phyloP scores from a whole-genome alignment of 257 asterid genomes.

The Solanum raphanifolium region DNA sequence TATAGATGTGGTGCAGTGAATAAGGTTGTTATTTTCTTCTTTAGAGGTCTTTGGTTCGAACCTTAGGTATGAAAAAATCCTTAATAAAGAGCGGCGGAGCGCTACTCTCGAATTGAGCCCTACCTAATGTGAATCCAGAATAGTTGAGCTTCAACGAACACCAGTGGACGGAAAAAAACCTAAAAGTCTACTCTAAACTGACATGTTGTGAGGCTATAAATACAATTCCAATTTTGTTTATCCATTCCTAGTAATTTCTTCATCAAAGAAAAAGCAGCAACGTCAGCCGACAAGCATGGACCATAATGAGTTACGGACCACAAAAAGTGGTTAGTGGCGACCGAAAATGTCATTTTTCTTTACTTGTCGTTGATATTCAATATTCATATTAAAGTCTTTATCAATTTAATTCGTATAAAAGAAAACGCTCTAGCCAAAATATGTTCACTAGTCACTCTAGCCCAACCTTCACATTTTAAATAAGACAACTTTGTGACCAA shows the following conservation, averaged over 20 bases:
- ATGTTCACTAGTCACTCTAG: not conserved
- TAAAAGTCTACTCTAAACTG: not conserved
- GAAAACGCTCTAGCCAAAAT: not conserved
- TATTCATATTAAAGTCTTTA: not conserved
- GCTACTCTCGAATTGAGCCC: not conserved
- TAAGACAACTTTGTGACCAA: not conserved
- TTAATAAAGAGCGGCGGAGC: rapidly evolving
- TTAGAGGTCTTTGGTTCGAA: too few species aligned
- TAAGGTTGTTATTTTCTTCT: not conserved
- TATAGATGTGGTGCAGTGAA: too few species aligned
- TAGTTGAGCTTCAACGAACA: too few species aligned
- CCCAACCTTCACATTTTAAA: not conserved
- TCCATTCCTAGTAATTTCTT: not conserved
- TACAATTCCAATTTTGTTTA: not conserved
- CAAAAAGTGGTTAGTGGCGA: not conserved
- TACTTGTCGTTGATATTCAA: rapidly evolving
- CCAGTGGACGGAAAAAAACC: too few species aligned
- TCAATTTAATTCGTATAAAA: not conserved
- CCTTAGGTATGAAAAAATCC: not conserved
- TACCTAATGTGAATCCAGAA: too few species aligned
- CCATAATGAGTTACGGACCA: not conserved
- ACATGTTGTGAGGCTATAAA: not conserved
- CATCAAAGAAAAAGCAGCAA: not conserved
- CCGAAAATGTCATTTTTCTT: rapidly evolving
- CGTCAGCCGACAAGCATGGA: not conserved